Base-by-base conservation (phyloP, 108 stramenopile genomes). In the Asterionellopsis glacialis region DNA sequence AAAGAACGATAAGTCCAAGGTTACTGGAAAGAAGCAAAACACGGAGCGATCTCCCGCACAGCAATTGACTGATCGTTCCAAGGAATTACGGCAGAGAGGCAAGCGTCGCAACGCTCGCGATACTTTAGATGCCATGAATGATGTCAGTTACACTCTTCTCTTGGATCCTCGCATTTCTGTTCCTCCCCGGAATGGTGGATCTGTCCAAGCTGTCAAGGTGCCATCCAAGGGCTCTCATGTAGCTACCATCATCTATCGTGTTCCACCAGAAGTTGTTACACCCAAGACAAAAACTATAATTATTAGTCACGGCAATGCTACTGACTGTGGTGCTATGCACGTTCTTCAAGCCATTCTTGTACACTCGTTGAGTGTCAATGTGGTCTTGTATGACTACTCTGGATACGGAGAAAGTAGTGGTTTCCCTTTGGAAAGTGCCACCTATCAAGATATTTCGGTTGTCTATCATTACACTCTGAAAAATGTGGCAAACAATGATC, bases 221-320 rank as follows among this genome's bases (percentile, higher is more conserved):
- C 87, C 84, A 0, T 80, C 85, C 33, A 59, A 54, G 10, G 65
- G 62, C 14, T 57, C 50, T 6, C 74, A 85, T 58, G 61, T 85
- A 18, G 91, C 87, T 0, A 80, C 85, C 0, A 49, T 89, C 40
- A 57, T 92, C 11, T 92, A 89, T 51, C 57, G 70, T 48, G 59
- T 88, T 11, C 84, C 77, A 1, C 25, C 25, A 1, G 23, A 28
- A 13, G 66, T 54, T 38, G 57, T 59, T 45, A 74, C 57, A 45
- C 25, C 54, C 53, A 59, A 58, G 9, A 87, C 83, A 13, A 88
- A 82, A 55, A 89, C 87, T 0, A 82, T 93, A 18, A 77, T 95
- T 21, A 93, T 84, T 63, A 85, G 83, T 52, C 94, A 95, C 63
- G 94, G 94, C 11, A 95, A 95, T 80, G 94, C 94, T 33, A 81